These are phyloP conservation scores for Starmerella stigmatis DNA, from an alignment of 805 yeast species.

Conservation along the genomic window DNA sequence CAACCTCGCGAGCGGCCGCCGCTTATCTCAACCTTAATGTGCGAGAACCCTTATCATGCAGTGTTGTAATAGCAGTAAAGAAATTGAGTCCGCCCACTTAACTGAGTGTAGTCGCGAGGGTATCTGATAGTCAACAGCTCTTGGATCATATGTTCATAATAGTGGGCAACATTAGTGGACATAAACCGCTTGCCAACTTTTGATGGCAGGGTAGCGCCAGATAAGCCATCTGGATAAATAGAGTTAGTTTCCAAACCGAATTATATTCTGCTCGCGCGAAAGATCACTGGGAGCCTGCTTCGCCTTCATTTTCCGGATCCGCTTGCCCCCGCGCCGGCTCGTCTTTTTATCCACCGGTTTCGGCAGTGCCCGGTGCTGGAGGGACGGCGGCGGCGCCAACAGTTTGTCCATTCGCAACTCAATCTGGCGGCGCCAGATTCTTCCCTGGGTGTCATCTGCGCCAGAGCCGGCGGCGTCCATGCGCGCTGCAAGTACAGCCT, in stretches of 20 bases:
- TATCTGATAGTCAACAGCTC: too few relatives aligned
- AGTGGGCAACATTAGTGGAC: too few relatives aligned
- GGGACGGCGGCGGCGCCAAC: constrained; percentile 63
- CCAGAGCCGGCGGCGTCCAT: constrained; percentile 43
- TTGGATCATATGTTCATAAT: too few relatives aligned
- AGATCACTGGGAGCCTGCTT: constrained; percentile 71
- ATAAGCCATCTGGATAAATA: too few relatives aligned
- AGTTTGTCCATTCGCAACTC: constrained; percentile 55
- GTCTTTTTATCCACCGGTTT: constrained; percentile 65
- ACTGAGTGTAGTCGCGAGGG: too few relatives aligned
- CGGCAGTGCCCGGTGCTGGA: constrained; percentile 54
- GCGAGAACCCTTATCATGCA: too few relatives aligned
- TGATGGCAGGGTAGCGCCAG: too few relatives aligned
- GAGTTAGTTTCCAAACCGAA: constrained; percentile 57
- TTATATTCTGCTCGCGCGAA: constrained; percentile 70
- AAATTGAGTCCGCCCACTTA: too few relatives aligned
- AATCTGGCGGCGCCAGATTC: constrained; percentile 50
- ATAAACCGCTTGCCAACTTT: too few relatives aligned
- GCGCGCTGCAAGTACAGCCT: constrained; percentile 71
- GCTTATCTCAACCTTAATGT: too few relatives aligned
- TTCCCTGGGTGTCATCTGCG: constrained; percentile 46
- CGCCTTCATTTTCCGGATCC: constrained; percentile 70
- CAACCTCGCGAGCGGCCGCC: too few relatives aligned
- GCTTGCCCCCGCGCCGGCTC: constrained; percentile 76
- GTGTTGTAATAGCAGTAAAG: too few relatives aligned